phyloP scores from a whole-genome alignment of 306 rosid species.

The Pachyrhizus erosus region DNA sequence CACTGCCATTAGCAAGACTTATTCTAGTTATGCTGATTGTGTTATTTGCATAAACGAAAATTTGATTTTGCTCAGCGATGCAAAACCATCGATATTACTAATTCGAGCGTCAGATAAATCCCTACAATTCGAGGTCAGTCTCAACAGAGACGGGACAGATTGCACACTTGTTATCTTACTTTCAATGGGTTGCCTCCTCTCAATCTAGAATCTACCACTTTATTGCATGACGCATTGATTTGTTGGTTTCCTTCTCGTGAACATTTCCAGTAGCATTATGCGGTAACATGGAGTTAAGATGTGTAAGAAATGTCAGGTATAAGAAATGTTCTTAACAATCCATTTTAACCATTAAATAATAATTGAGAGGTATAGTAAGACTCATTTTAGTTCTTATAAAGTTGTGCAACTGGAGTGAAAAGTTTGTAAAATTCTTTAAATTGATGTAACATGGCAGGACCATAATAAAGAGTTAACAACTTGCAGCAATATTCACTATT shows the following conservation, averaged over 20 bases:
- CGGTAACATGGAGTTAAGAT: too few species aligned
- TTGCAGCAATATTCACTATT: not conserved
- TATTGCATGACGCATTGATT: conserved; percentile 1
- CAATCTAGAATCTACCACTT: not conserved
- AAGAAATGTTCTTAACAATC: not conserved
- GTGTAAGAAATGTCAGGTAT: too few species aligned
- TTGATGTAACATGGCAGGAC: not conserved
- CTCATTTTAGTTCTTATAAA: not conserved
- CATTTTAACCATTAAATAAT: not conserved
- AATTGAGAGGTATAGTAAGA: not conserved
- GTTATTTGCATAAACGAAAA: not conserved
- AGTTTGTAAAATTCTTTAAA: not conserved
- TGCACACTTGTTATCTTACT: not conserved
- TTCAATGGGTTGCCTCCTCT: not conserved
- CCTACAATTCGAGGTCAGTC: conserved; percentile 16
- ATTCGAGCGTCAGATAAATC: too few species aligned
- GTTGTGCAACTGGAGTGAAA: not conserved
- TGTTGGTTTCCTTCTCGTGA: conserved; percentile 33
- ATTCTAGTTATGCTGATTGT: not conserved
- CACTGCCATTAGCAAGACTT: not conserved
- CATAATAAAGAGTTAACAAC: not conserved
- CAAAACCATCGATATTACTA: not conserved
- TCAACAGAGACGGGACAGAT: too few species aligned
- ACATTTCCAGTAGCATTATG: conserved; percentile 28
- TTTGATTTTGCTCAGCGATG: conserved; percentile 27